Base-by-base conservation (phyloP, 139 green algal species). In the Eudorina sp. region DNA sequence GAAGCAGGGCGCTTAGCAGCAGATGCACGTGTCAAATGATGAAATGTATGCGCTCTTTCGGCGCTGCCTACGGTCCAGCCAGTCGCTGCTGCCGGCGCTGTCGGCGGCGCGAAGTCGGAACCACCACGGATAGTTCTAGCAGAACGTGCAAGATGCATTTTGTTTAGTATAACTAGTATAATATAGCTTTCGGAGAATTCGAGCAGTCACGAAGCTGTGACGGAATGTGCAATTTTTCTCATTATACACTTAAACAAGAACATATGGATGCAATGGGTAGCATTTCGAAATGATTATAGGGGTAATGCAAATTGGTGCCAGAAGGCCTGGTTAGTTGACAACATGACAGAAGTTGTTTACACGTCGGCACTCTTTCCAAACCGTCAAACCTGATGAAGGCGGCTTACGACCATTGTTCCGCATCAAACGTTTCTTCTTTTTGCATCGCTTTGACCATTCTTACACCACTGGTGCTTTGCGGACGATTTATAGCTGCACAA, bases 361-460 rank as follows among this genome's bases (percentile, higher is more conserved):
- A 79, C 70, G 70, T 79, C 70, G 40, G 70, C 70, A 79, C 9
- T 9, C 7, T 43, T 41, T 53, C 14, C 70, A 79, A 79, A 79
- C 70, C 41, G 66, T 75, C 66, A 72, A 40, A 34, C 16, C 27
- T n/a, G n/a, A 21, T 13, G 55, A 13, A 75, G 66, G 66, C 31
- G 31, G 66, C 66, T 31, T 72, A 72, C 31, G 11, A 72, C 2
- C 23, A 36, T 40, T 7, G 62, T 29, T 34, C 27, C 38, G 62
- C 11, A 72, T 34, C 62, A 72, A 7, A 7, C 3, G 2, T 2
- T 31, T 38, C 62, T 72, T 72, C 62, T 72, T 72, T 29, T 40
- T 72, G 38, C 31, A 72, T 29, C n/a, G n/a, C 62, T 9, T n/a
- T n/a, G n/a, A n/a, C n/a, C n/a, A n/a, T n/a, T 72, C 62, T 40